A percentile compares a stretch with the other conserved stretches of the same genome.
These are phyloP conservation scores for Paxillus rubicundulus DNA, from an alignment of 768 basidiomycete genomes.

Conservation along the genomic window DNA sequence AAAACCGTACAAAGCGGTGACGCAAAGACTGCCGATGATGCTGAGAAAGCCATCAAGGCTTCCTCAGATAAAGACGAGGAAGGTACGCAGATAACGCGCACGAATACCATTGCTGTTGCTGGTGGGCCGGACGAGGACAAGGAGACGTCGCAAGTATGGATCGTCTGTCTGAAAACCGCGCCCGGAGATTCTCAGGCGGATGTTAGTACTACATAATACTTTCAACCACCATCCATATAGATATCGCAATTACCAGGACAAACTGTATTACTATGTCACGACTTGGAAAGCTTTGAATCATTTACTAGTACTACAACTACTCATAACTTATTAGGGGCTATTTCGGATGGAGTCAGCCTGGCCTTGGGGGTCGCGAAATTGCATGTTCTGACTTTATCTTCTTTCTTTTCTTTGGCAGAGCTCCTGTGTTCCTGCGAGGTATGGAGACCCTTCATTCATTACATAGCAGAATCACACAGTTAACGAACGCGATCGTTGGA, in stretches of 20 bases:
- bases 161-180: no score
- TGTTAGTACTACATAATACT: no score
- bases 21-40: slow-evolving; percentile 19
- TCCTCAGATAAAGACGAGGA: not conserved
- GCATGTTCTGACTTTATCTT: not conserved
- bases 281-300: no score
- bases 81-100: not conserved
- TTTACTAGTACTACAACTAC: no score
- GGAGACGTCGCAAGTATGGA: not conserved
- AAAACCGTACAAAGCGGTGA: slow-evolving; percentile 40
- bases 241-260: no score
- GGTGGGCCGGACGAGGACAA: not conserved
- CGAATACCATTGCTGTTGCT: not conserved
- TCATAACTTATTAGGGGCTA: no score
- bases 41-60: slow-evolving; percentile 21
- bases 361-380: no score
- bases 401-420: not conserved
- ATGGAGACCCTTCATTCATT: not conserved
- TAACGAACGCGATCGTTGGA: not conserved
- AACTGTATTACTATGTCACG: no score
- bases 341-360: no score
- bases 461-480: not conserved
- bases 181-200: no score
- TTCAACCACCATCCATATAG: no score
- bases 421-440: not conserved